Evolutionary conservation across 2,329 filamentous ascomycete genomes (phyloP).

Genomic region (Zalaria obscura): DNA sequence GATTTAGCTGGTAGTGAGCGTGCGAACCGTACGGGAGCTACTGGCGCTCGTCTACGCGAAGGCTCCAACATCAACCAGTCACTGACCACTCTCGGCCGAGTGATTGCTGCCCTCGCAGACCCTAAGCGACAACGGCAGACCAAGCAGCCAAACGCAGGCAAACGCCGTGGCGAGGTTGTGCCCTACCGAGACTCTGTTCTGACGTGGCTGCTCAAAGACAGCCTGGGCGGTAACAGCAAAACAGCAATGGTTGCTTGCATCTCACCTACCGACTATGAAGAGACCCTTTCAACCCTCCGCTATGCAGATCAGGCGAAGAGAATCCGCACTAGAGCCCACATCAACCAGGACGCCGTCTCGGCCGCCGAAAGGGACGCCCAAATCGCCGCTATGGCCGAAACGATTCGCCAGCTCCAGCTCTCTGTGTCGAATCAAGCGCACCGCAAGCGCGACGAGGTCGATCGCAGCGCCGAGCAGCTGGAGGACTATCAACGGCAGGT

Average conservation of each 20-base stretch:
- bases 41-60: slow-evolving; percentile 77
- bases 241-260: slow-evolving; percentile 99
- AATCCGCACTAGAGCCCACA: slow-evolving; percentile 83
- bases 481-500: slow-evolving; percentile 94
- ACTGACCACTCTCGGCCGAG: slow-evolving; percentile 82
- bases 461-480: slow-evolving; percentile 65
- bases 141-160: slow-evolving; percentile 28
- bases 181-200: slow-evolving; percentile 84
- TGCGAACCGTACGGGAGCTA: slow-evolving; percentile 90
- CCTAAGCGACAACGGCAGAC: slow-evolving; percentile 41
- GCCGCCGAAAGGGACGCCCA: slow-evolving; percentile 89
- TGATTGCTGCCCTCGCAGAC: slow-evolving; percentile 79
- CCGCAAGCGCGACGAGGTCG: slow-evolving; percentile 57
- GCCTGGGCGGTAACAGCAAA: slow-evolving; percentile 89
- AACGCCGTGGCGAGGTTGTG: slow-evolving; percentile 44
- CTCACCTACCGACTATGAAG: slow-evolving; percentile 87
- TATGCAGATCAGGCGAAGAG: slow-evolving; percentile 97
- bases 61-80: slow-evolving; percentile 99
- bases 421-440: slow-evolving; percentile 44
- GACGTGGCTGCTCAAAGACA: slow-evolving; percentile 87
- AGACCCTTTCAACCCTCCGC: slow-evolving; percentile 86
- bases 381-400: slow-evolving; percentile 87
- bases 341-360: slow-evolving; percentile 91
- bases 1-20: slow-evolving; percentile 91
- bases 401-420: slow-evolving; percentile 75